Evolutionary conservation across 2,329 filamentous ascomycete species (phyloP).

Genomic region (Neonectria ditissima): DNA sequence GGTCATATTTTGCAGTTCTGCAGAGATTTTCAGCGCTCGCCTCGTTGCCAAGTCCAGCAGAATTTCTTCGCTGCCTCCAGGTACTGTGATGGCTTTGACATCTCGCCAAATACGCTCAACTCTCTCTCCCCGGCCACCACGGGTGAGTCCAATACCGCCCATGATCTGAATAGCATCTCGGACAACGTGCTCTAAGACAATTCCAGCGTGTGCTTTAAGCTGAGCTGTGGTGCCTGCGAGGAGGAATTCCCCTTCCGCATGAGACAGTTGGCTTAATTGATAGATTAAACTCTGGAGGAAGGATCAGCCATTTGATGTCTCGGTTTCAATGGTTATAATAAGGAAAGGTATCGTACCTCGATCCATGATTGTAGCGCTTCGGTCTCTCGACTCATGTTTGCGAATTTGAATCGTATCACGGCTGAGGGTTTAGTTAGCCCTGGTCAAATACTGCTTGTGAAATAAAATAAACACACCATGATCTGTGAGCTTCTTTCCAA

Average conservation of each 20-base stretch:
- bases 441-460: too few species aligned
- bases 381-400: conserved; percentile 19
- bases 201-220: conserved; percentile 17
- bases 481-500: conserved; percentile 16
- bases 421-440: neutral
- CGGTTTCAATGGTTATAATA: neutral
- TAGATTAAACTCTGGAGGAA: conserved; percentile 8
- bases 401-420: conserved; percentile 19
- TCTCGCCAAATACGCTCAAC: conserved; percentile 25
- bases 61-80: conserved; percentile 25
- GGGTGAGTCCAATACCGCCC: conserved; percentile 18
- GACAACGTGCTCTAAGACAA: conserved; percentile 17
- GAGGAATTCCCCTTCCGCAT: conserved; percentile 9
- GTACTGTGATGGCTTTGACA: conserved; percentile 22
- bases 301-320: neutral
- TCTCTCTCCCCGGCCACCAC: conserved; percentile 14
- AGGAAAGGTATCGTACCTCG: neutral
- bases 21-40: conserved; percentile 15
- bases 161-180: conserved; percentile 21
- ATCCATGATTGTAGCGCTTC: conserved; percentile 22
- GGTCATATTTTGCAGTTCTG: neutral
- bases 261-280: conserved; percentile 12
- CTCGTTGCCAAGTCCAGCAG: conserved; percentile 17
- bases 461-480: too few species aligned
- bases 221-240: conserved; percentile 23